phyloP scores from a whole-genome alignment of 768 basidiomycete genomes.

The Lactarius vividus region DNA sequence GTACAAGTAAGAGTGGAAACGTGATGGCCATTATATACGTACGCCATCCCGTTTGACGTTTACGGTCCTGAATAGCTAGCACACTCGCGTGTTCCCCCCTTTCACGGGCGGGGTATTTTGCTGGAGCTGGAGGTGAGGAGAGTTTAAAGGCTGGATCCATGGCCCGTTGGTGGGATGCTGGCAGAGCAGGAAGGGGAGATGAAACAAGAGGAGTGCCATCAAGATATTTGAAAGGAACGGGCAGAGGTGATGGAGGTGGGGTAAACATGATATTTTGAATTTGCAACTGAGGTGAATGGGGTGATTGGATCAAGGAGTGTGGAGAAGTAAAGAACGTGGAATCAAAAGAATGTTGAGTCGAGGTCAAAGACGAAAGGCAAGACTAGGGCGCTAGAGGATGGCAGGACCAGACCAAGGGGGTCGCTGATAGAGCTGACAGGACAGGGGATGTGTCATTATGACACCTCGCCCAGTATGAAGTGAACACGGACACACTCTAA shows the following conservation, averaged over 20 bases:
- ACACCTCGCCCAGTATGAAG: background rate
- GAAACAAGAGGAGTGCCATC: background rate
- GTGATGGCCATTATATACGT: slow-evolving; percentile 52
- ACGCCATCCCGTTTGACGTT: slow-evolving; percentile 45
- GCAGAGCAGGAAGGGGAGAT: slow-evolving; percentile 3
- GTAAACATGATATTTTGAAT: slow-evolving; percentile 36
- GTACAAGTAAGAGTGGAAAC: slow-evolving; percentile 53
- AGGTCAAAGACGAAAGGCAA: background rate
- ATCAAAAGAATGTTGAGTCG: slow-evolving; percentile 13
- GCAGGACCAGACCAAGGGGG: background rate
- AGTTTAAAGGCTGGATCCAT: slow-evolving; percentile 1
- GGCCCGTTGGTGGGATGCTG: slow-evolving; percentile 5
- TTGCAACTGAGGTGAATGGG: background rate
- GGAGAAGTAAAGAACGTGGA: slow-evolving; percentile 18
- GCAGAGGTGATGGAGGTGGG: slow-evolving; percentile 42
- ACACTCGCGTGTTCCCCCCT: background rate
- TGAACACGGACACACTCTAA: background rate
- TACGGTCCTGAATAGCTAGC: slow-evolving; percentile 29
- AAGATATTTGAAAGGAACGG: slow-evolving; percentile 26
- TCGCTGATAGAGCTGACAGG: background rate
- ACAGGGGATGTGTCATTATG: background rate
- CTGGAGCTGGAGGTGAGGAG: slow-evolving; percentile 23
- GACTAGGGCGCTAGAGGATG: background rate
- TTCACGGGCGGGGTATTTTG: background rate
- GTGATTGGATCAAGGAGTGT: background rate